These are phyloP conservation scores for Fusarium staphyleae DNA, from an alignment of 2,329 filamentous ascomycete species.

Conservation along the genomic window DNA sequence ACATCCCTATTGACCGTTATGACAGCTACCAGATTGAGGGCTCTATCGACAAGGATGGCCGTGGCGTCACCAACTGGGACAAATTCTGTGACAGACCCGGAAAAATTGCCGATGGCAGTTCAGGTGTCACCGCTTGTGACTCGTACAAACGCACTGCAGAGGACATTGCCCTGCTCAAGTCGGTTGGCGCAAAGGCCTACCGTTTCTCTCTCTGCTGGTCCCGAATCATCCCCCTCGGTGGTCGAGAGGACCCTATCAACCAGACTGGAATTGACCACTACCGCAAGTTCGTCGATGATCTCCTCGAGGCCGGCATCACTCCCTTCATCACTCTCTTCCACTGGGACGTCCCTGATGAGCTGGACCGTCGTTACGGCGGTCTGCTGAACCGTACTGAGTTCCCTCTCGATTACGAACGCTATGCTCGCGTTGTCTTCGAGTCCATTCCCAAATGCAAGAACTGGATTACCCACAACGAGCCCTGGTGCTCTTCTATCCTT, in stretches of 20 bases:
- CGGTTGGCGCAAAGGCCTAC: constrained; percentile 75
- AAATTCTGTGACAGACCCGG: constrained; percentile 82
- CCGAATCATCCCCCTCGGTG: constrained; percentile 84
- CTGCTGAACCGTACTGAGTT: constrained; percentile 84
- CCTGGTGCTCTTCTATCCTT: constrained; percentile 82
- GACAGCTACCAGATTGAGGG: constrained; percentile 90
- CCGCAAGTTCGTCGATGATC: constrained; percentile 77
- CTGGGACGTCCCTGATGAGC: constrained; percentile 83
- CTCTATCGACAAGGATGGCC: constrained; percentile 74
- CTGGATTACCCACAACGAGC: constrained; percentile 93
- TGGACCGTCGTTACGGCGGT: constrained; percentile 83
- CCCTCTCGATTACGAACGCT: constrained; percentile 79
- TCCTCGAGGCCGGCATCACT: constrained; percentile 76
- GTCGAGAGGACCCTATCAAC: constrained; percentile 82
- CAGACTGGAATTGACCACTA: constrained; percentile 80
- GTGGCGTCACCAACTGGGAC: constrained; percentile 87
- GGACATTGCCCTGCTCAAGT: constrained; percentile 80
- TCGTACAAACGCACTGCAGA: constrained; percentile 81
- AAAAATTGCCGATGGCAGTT: constrained; percentile 81
- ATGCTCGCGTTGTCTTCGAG: constrained; percentile 78
- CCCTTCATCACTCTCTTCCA: constrained; percentile 87
- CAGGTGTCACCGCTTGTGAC: constrained; percentile 82
- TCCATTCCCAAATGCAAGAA: constrained; percentile 79
- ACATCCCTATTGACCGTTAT: constrained; percentile 20
- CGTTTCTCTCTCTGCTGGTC: constrained; percentile 88